These are phyloP conservation scores for Vitis hybrid DNA, from an alignment of 177 flowering plant genomes.

Conservation along the genomic window DNA sequence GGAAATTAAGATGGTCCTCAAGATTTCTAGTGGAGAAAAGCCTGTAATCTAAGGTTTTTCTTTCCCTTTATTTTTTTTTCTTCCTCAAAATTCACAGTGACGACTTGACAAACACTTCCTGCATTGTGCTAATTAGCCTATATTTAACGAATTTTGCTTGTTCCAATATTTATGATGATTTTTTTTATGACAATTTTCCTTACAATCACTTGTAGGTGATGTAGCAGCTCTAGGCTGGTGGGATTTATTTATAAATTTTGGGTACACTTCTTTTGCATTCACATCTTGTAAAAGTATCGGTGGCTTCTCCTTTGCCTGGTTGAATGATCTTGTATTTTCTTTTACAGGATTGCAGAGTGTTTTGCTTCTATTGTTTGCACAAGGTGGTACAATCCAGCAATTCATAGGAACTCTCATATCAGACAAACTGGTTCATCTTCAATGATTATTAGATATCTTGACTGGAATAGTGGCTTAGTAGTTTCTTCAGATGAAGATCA, in stretches of 20 bases:
- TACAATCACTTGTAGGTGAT: conserved; percentile 59
- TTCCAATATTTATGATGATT: background rate
- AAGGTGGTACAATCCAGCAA: conserved; percentile 90
- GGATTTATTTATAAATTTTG: conserved; percentile 93
- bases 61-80: too few species aligned
- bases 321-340: conserved; percentile 8
- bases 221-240: conserved; percentile 93
- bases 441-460: conserved; percentile 61
- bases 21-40: too few species aligned
- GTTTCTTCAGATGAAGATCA: conserved; percentile 64
- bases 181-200: background rate
- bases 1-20: too few species aligned
- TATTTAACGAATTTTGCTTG: too few species aligned
- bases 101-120: too few species aligned
- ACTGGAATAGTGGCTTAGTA: conserved; percentile 76
- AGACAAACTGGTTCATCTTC: conserved; percentile 66
- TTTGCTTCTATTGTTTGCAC: conserved; percentile 96
- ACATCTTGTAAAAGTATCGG: background rate
- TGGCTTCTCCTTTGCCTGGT: conserved; percentile 1
- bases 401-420: conserved; percentile 57
- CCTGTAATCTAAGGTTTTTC: too few species aligned
- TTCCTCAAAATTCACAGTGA: too few species aligned
- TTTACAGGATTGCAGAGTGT: conserved; percentile 86
- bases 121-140: too few species aligned
- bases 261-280: conserved; percentile 43